Conservation (phyloP, 202 grass and related monocot species). For the Thinopyrum obtusiflorum region DNA sequence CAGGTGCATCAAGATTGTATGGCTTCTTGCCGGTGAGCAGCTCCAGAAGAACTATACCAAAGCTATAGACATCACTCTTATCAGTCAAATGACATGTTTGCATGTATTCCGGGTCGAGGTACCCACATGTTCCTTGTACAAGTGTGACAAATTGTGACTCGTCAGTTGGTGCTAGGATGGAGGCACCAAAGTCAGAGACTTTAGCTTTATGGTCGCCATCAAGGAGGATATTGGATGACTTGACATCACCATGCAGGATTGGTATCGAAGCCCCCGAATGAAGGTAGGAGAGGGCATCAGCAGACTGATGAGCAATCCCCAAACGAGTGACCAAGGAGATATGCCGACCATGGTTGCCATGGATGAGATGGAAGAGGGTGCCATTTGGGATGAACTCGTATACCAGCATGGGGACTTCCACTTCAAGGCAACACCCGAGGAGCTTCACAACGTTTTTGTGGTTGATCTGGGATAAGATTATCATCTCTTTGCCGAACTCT, state of each 20-base stretch:
- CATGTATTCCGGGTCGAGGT: slow-evolving; percentile 58
- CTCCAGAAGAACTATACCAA: slow-evolving; percentile 58
- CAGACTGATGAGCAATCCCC: not conserved
- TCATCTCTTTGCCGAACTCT: too few relatives aligned
- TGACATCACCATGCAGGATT: not conserved
- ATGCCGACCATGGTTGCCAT: not conserved
- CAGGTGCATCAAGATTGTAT: not conserved
- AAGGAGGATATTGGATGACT: not conserved
- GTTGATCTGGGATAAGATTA: too few relatives aligned
- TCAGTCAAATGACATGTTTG: slow-evolving; percentile 50
- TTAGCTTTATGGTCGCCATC: not conserved
- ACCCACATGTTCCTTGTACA: slow-evolving; percentile 4
- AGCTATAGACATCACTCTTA: slow-evolving; percentile 68
- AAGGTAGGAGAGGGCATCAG: not conserved
- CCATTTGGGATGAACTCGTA: too few relatives aligned
- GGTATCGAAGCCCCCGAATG: not conserved
- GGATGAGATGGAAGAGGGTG: too few relatives aligned
- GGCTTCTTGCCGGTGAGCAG: slow-evolving; percentile 30
- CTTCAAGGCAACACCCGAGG: too few relatives aligned
- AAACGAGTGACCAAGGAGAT: not conserved
- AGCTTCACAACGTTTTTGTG: too few relatives aligned
- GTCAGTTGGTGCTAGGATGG: not conserved
- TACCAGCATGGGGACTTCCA: too few relatives aligned
- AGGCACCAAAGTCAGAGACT: not conserved
- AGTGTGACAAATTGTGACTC: not conserved